Evolutionary conservation across 2,329 filamentous ascomycete genomes (phyloP).

Genomic region (Claviceps sp.): DNA sequence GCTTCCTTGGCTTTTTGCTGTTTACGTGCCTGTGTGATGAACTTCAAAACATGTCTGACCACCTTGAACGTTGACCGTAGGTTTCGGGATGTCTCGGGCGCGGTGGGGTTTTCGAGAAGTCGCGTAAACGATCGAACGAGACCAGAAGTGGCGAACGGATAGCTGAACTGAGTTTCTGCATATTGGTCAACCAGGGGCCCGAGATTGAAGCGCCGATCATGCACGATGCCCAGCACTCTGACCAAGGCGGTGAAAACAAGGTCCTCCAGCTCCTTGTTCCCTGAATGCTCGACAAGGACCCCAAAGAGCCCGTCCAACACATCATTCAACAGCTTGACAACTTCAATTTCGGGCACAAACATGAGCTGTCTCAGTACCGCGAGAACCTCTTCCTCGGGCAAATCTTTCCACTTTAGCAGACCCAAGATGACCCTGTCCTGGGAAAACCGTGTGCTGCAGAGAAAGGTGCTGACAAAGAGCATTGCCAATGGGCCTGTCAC

Average conservation of each 20-base stretch:
- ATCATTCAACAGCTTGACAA: slow-evolving; percentile 83
- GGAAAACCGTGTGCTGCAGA: slow-evolving; percentile 90
- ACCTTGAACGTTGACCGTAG: slow-evolving; percentile 91
- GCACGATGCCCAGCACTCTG: slow-evolving; percentile 80
- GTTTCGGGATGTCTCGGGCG: slow-evolving; percentile 70
- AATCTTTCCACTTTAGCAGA: slow-evolving; percentile 74
- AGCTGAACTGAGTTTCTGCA: slow-evolving; percentile 77
- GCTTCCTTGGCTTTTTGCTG: slow-evolving; percentile 84
- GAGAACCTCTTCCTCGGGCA: slow-evolving; percentile 56
- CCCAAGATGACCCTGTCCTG: slow-evolving; percentile 80
- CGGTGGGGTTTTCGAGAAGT: slow-evolving; percentile 68
- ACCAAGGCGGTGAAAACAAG: slow-evolving; percentile 83
- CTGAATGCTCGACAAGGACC: slow-evolving; percentile 80
- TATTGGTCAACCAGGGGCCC: slow-evolving; percentile 86
- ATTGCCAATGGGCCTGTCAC: slow-evolving; percentile 68
- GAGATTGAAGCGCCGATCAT: slow-evolving; percentile 87
- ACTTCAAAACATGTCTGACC: slow-evolving; percentile 81
- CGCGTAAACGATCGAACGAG: slow-evolving; percentile 77
- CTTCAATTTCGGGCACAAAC: slow-evolving; percentile 93
- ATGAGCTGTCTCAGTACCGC: slow-evolving; percentile 68
- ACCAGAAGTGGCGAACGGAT: slow-evolving; percentile 81
- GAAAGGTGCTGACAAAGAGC: slow-evolving; percentile 67
- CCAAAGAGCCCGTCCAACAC: slow-evolving; percentile 87
- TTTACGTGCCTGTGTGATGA: slow-evolving; percentile 78
- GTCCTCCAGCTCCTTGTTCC: slow-evolving; percentile 85